Base-by-base conservation (phyloP, 441 rosid species). In the Croton laevigatus region DNA sequence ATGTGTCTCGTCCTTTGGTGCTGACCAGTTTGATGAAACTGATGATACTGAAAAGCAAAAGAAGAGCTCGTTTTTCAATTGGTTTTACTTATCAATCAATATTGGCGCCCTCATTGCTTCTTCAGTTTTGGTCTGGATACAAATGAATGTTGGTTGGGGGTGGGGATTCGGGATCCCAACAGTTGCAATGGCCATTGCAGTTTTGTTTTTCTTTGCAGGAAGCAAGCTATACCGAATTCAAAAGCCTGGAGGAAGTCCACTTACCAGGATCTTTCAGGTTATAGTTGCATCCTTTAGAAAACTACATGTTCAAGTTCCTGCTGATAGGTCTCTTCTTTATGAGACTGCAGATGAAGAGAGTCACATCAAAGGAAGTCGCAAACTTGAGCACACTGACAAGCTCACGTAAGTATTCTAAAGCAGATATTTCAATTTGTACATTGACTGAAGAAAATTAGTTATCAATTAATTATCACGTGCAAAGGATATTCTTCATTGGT, bases 81-180 rank as follows among this genome's bases (percentile, higher is more conserved):
- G 98, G 98, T 91, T 91, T 76, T 94, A 94, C 85, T 81, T 94
- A 54, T 89, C 97, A 3, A 88, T 94, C 76, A 91, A 94, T 51
- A 62, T 94, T 5, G 98, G 98, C 44, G 97, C 97, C 5, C 90
- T 94, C 37, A 55, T 94, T 68, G 98, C 97, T 48, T 82, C 97
- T 11, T 88, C 96, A 3, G 88, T 94, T 59, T 83, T 94, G 71
- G 98, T 94, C 34, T 94, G 91, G 89, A 89, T 91, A 71, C 97
- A 94, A 78, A 92, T 88, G 94, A 88, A 94, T 66, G 97, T 91
- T 5, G 97, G 98, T 16, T 94, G 98, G 98, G 96, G 88, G 3
- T 91, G 96, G 98, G 98, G 98, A 1, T 94, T 94, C 55, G 97
- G 98, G 52, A 66, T 94, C 61, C 97, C 98, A 1, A 82, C 97